A percentile compares a stretch with the other conserved stretches of the same genome.
These are phyloP conservation scores for Croton laevigatus DNA, from an alignment of 441 rosid genomes.

Conservation along the genomic window DNA sequence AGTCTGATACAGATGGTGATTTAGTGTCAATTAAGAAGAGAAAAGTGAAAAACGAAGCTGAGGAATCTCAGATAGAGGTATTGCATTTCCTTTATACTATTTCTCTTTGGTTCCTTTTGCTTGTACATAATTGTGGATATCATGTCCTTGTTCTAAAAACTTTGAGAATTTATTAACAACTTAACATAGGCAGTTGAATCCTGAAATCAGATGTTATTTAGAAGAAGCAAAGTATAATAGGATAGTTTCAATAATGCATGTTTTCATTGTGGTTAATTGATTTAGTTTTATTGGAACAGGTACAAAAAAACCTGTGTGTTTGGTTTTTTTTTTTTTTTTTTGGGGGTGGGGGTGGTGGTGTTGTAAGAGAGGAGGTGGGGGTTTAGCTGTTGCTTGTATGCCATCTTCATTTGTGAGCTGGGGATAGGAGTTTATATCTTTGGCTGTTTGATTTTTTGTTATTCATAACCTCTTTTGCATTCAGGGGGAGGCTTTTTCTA, in stretches of 20 bases:
- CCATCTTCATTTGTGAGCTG: slow-evolving; percentile 4
- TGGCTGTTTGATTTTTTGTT: background rate
- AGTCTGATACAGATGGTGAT: slow-evolving; percentile 46
- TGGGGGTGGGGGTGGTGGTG: too few relatives aligned
- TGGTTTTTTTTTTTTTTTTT: too few relatives aligned
- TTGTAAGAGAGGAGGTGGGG: background rate
- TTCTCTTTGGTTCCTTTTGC: background rate
- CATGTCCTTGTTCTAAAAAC: background rate
- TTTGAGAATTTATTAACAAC: slow-evolving; percentile 12
- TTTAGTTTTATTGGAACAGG: background rate
- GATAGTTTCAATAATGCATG: background rate
- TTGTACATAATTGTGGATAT: background rate
- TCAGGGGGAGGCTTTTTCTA: slow-evolving; percentile 74
- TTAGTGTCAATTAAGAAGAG: slow-evolving; percentile 75
- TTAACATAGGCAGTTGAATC: background rate
- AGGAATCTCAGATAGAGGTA: slow-evolving; percentile 79
- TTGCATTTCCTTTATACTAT: slow-evolving; percentile 4
- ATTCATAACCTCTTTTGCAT: slow-evolving; percentile 15
- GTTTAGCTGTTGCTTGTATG: background rate
- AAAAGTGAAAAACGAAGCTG: slow-evolving; percentile 59
- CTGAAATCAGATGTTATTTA: background rate
- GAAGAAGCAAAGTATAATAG: background rate
- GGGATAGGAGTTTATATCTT: background rate
- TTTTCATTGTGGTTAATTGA: background rate
- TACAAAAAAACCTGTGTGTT: too few relatives aligned